These are phyloP conservation scores for Lolium rigidum DNA, from an alignment of 176 grass and related monocot genomes.

Conservation along the genomic window DNA sequence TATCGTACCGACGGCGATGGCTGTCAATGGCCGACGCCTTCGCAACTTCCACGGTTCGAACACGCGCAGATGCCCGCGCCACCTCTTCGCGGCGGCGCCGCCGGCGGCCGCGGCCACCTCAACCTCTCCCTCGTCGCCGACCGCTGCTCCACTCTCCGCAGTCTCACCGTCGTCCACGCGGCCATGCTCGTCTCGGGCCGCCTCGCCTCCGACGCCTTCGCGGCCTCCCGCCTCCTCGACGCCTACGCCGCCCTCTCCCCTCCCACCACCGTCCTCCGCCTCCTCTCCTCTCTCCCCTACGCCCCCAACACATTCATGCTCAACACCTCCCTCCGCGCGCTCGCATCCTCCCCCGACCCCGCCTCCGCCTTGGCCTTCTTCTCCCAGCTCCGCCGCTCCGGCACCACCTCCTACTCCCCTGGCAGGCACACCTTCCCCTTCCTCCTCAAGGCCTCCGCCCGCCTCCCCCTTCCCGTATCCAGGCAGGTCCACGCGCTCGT, in stretches of 20 bases:
- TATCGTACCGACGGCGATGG: not conserved
- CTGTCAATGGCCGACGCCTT: too few species aligned
- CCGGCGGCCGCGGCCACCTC: not conserved
- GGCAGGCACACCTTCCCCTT: constrained; percentile 60
- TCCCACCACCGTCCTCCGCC: constrained; percentile 39
- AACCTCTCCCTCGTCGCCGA: constrained; percentile 60
- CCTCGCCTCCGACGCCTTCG: constrained; percentile 45
- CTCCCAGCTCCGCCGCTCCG: constrained; percentile 23
- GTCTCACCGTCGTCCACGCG: constrained; percentile 48
- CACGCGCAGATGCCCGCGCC: not conserved
- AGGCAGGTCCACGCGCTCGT: not conserved
- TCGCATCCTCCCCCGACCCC: constrained; percentile 21
- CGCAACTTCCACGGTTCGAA: too few species aligned
- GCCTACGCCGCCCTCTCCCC: constrained; percentile 21
- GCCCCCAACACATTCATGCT: constrained; percentile 28
- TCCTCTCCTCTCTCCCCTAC: constrained; percentile 35
- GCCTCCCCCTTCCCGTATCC: not conserved
- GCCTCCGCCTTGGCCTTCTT: constrained; percentile 27
- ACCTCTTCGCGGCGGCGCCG: not conserved
- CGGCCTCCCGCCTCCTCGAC: constrained; percentile 19
- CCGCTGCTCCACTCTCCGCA: constrained; percentile 35
- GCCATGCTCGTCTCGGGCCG: constrained; percentile 58
- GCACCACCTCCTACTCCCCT: not conserved
- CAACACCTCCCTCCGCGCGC: constrained; percentile 26
- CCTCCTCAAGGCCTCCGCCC: constrained; percentile 59